A percentile compares a stretch with the other conserved stretches of the same genome.
Evolutionary conservation across 1,284 basidiomycete species (phyloP).

Genomic region (Butyriboletus appendiculatus): DNA sequence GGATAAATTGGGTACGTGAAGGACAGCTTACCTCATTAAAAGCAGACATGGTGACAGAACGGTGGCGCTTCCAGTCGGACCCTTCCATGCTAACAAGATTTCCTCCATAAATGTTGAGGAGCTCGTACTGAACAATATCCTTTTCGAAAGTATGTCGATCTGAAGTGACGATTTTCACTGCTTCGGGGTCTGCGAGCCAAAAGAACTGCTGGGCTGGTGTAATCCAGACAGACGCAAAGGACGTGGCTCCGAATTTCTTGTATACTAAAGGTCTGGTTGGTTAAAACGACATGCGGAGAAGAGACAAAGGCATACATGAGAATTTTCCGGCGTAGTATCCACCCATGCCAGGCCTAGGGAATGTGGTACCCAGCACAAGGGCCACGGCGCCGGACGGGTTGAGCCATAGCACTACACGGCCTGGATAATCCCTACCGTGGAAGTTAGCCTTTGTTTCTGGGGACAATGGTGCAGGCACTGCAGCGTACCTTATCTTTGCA

Average conservation of each 20-base stretch:
- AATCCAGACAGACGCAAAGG: slow-evolving; percentile 36
- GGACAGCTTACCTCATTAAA: slow-evolving; percentile 26
- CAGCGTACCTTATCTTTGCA: slow-evolving; percentile 24
- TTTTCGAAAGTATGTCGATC: slow-evolving; percentile 40
- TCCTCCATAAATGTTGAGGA: slow-evolving; percentile 23
- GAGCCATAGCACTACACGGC: slow-evolving; percentile 29
- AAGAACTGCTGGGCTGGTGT: slow-evolving; percentile 29
- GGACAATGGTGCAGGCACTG: background rate
- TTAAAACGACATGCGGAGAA: background rate
- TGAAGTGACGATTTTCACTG: slow-evolving; percentile 36
- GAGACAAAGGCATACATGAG: slow-evolving; percentile 28
- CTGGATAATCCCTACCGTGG: slow-evolving; percentile 22
- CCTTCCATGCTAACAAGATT: slow-evolving; percentile 25
- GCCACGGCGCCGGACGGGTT: slow-evolving; percentile 33
- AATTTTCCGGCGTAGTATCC: slow-evolving; percentile 38
- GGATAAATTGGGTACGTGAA: background rate
- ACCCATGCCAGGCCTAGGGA: slow-evolving; percentile 35
- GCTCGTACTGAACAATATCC: slow-evolving; percentile 28
- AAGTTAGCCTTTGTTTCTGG: background rate
- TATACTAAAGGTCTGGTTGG: slow-evolving; percentile 31
- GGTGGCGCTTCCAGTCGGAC: slow-evolving; percentile 30
- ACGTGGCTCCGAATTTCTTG: slow-evolving; percentile 38
- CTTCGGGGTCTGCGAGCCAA: slow-evolving; percentile 46
- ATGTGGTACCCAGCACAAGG: slow-evolving; percentile 29
- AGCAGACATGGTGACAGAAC: slow-evolving; percentile 27